Evolutionary conservation across 2,329 filamentous ascomycete species (phyloP).

Genomic region (Cadophora sp.): DNA sequence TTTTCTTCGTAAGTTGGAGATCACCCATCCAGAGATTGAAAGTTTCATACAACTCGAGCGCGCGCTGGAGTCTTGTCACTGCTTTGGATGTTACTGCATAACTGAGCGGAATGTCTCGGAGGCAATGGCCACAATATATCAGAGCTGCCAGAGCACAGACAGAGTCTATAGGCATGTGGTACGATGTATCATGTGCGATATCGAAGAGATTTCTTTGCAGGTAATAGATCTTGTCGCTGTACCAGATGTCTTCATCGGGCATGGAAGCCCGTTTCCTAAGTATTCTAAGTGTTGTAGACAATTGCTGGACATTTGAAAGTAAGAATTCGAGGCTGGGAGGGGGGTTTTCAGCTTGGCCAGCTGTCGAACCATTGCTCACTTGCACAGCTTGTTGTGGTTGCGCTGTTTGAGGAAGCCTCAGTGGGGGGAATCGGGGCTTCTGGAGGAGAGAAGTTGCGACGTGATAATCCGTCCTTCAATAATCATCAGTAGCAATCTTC

Average conservation of each 20-base stretch:
- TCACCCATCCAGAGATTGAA: neutral
- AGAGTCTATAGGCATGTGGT: neutral
- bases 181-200: neutral
- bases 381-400: neutral
- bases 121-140: neutral
- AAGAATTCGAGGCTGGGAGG: neutral
- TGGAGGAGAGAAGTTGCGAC: neutral
- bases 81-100: neutral
- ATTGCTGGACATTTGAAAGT: neutral
- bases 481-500: neutral
- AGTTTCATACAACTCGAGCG: neutral
- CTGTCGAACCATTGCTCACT: neutral
- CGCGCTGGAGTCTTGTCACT: neutral
- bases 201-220: slow-evolving; percentile 13
- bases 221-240: slow-evolving; percentile 27
- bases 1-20: neutral
- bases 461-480: neutral
- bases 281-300: neutral
- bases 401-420: neutral
- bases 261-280: slow-evolving; percentile 1
- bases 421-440: neutral
- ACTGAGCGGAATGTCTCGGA: neutral
- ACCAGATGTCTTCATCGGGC: slow-evolving; percentile 28
- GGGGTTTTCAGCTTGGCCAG: neutral
- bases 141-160: neutral